Base-by-base conservation (phyloP, 2,329 filamentous ascomycete species). In the Aplosporella prunicola region DNA sequence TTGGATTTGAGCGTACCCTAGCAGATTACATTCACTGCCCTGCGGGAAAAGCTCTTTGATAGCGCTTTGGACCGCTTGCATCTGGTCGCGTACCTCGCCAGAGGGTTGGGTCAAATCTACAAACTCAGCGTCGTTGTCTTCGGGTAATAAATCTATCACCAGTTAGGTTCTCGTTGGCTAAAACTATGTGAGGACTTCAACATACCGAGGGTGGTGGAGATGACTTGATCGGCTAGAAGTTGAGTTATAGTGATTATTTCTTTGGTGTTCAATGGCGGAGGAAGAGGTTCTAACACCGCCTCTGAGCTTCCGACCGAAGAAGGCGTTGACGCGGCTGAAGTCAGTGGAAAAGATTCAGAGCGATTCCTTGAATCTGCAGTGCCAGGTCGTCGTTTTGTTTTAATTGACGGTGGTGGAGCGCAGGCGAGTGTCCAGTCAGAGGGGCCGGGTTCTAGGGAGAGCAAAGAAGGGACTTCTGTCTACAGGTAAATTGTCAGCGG, bases 1-100 rank as follows among this genome's bases (percentile, higher is more conserved):
- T 69, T 59, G n/a, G 63, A 74, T 39, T 6, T 52, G 48, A 15
- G 48, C 48, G 11, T 60, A 46, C 5, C 43, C 41, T 18, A 49
- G 38, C 18, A 60, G 37, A 29, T 46, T 51, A 40, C 59, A 62
- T n/a, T 57, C 51, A 10, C 32, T 37, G 9, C 51, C 50, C 22
- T 52, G 47, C 9, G 55, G 52, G 15, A 61, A 61, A 5, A 60
- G 6, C 24, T 28, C 32, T 45, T 54, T 22, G 56, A 33, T 15
- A 15, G 31, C 25, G 18, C 18, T 29, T 8, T 39, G 37, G 18
- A 39, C 9, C 4, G 24, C 34, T 17, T 39, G 30, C 16, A 39
- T 29, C 4, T 30, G 37, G 5, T 34, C 32, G 17, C 30, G 37
- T 6, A 7, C 20, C 4, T 10, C 10, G 5, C 23, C 23, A 8